phyloP scores from a whole-genome alignment of 805 yeast species.

The Candida methanosorbosa region DNA sequence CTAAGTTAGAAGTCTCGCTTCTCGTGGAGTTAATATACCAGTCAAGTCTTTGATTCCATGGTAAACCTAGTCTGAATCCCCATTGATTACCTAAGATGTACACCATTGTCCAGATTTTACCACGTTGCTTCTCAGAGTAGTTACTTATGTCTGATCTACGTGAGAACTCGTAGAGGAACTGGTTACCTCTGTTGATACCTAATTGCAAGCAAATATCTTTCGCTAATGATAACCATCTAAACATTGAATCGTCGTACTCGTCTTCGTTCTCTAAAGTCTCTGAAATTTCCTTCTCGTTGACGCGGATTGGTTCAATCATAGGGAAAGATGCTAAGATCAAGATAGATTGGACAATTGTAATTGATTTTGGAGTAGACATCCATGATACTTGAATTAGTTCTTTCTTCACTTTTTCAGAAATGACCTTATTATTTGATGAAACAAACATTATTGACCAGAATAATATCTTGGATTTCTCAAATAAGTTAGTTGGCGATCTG shows the following conservation, averaged over 20 bases:
- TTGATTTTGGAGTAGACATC: slow-evolving; percentile 8
- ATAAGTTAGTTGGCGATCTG: slow-evolving; percentile 13
- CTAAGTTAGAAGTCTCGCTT: background rate
- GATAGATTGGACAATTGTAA: slow-evolving; percentile 15
- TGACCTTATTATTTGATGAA: slow-evolving; percentile 7
- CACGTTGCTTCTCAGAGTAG: slow-evolving; percentile 8
- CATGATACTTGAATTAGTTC: slow-evolving; percentile 9
- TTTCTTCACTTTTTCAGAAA: slow-evolving; percentile 10
- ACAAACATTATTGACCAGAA: slow-evolving; percentile 24
- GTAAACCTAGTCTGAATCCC: slow-evolving; percentile 17
- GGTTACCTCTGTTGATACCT: slow-evolving; percentile 10
- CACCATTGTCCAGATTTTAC: slow-evolving; percentile 19
- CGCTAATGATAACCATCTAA: slow-evolving; percentile 17
- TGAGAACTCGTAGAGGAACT: slow-evolving; percentile 11
- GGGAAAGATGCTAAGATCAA: slow-evolving; percentile 20
- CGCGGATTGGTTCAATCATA: background rate
- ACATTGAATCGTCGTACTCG: slow-evolving; percentile 12
- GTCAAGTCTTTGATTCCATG: slow-evolving; percentile 11
- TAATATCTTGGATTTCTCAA: slow-evolving; percentile 13
- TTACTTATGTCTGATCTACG: slow-evolving; percentile 8
- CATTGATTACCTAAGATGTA: slow-evolving; percentile 18
- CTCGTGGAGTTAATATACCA: slow-evolving; percentile 1
- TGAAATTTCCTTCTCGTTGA: slow-evolving; percentile 2
- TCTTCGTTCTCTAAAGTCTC: slow-evolving; percentile 3
- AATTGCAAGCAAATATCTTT: slow-evolving; percentile 13